Evolutionary conservation across 1,284 basidiomycete species (phyloP), one percentile per base, ranked within the genome.

Genomic region (Spongispora temasekensis): DNA sequence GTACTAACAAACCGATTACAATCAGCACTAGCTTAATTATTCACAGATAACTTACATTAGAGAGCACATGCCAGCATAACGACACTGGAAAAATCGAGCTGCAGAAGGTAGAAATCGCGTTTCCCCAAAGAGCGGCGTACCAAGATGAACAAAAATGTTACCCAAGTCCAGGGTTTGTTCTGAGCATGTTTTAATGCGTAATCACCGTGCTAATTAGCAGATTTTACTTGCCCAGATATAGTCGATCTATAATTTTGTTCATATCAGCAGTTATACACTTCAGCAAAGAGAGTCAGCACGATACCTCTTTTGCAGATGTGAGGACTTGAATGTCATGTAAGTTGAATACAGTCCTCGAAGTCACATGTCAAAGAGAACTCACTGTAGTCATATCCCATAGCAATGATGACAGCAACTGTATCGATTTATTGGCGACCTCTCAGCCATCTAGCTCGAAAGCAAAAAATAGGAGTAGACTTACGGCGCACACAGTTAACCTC

Each of bases 181-280:
- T 63, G 12, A 19, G 21, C 17, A 27, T 8, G 13, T 19, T 9
- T 61, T 28, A 64, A 34, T 34, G 32, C 37, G 12, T 9, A 48
- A 7, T 40, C 8, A 5, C n/a, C 2, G 5, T 9, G 6, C 34
- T 40, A 31, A 35, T 3, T 28, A 54, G 2, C 5, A 25, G 8
- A 10, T 23, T 5, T 13, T 12, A n/a, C 62, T 40, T 3, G 57
- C 62, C 58, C 62, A 64, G 5, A 64, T 55, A 13, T 64, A 61
- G 37, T 61, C 53, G 27, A 64, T 53, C 62, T 64, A 30, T 3
- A 60, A 21, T n/a, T n/a, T n/a, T n/a, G n/a, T n/a, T n/a, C n/a
- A n/a, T n/a, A n/a, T n/a, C n/a, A n/a, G n/a, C n/a, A n/a, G n/a
- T n/a, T n/a, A n/a, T n/a, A n/a, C n/a, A n/a, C n/a, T n/a, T n/a